phyloP scores from a whole-genome alignment of 441 rosid genomes.

The Flueggea neowawraea region DNA sequence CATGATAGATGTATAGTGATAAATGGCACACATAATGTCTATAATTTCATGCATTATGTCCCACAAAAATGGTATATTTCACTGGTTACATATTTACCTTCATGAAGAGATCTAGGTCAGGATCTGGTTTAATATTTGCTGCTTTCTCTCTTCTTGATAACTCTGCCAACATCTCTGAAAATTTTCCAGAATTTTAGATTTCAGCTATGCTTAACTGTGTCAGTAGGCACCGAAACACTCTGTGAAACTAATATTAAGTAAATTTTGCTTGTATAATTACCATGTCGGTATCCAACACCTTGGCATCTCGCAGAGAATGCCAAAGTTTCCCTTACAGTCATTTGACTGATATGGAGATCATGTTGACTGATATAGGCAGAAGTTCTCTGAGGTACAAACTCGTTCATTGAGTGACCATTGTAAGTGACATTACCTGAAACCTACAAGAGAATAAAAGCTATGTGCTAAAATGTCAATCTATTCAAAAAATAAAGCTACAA shows the following conservation, averaged over 20 bases:
- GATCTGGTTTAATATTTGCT: slow-evolving; percentile 32
- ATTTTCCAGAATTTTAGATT: neutral
- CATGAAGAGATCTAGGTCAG: slow-evolving; percentile 29
- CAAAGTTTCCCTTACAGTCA: slow-evolving; percentile 18
- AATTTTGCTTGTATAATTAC: no score
- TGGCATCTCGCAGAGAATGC: slow-evolving; percentile 15
- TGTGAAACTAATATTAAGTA: no score
- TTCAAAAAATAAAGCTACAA: neutral
- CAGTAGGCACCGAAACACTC: no score
- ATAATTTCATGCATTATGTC: no score
- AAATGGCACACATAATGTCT: no score
- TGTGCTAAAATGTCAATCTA: no score
- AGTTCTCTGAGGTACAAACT: slow-evolving; percentile 15
- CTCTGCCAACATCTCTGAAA: slow-evolving; percentile 29
- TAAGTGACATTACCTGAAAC: slow-evolving; percentile 9
- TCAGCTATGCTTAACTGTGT: no score
- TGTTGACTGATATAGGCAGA: slow-evolving; percentile 16
- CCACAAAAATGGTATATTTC: no score
- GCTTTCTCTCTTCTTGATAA: slow-evolving; percentile 30
- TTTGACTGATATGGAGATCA: slow-evolving; percentile 16
- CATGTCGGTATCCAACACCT: slow-evolving; percentile 10
- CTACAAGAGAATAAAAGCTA: neutral
- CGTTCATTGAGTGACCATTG: slow-evolving; percentile 10
- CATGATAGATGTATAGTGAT: no score
- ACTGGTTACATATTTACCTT: slow-evolving; percentile 15